Evolutionary conservation across 257 asterid genomes (phyloP), one percentile per base, ranked within the genome.

Genomic region (Knoxia roxburghii): DNA sequence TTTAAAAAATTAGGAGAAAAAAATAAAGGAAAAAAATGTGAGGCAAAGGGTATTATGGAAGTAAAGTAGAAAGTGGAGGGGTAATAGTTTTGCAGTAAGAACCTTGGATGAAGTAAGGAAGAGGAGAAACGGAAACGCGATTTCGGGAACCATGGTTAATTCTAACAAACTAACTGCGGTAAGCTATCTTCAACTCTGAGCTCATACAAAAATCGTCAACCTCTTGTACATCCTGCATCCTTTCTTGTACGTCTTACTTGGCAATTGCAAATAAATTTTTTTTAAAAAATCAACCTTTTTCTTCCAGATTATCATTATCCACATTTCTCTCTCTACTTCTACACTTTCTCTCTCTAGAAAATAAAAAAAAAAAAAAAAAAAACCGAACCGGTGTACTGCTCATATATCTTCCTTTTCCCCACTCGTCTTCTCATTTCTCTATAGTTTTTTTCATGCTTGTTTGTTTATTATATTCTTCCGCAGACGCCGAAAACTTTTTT

Each of bases 161-260:
- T 75, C 49, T 26, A 48, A 29, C 4, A 40, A 48, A 62, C 54
- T 40, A 67, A 56, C 75, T 26, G 43, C 50, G 69, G 85, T 80
- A 13, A 69, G 68, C 69, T 48, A 62, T 14, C 61, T 6, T 78
- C 83, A 81, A 71, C 77, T 73, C 72, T 79, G 76, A 77, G 84
- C 82, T 53, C 73, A 78, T 68, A 17, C 29, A 60, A 64, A 40
- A 70, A 58, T 14, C 55, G 73, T 57, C 76, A 58, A 43, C 29
- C n/a, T 1, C 1, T 73, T 69, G 87, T 82, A 83, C 84, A 17
- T n/a, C 70, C 12, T 43, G 68, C 65, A 37, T n/a, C 21, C 12
- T 15, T 1, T 1, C 39, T 78, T 78, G 85, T 79, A 79, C 87
- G 39, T 45, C 51, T 76, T 24, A 52, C 75, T 21, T 51, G 53